These are phyloP conservation scores for Malus orientalis DNA, from an alignment of 306 rosid species.

Conservation along the genomic window DNA sequence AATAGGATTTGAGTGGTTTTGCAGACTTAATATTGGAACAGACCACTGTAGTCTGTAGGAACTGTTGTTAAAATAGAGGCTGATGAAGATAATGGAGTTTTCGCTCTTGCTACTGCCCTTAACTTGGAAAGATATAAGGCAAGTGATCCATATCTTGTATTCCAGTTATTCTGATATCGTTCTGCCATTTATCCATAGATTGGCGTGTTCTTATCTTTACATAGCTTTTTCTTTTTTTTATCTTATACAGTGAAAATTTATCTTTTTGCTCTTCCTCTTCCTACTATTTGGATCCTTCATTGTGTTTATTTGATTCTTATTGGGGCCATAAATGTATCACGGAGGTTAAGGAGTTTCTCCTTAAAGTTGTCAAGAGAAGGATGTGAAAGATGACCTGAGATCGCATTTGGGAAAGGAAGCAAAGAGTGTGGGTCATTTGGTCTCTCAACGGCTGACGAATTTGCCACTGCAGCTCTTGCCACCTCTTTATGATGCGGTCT, in stretches of 20 bases:
- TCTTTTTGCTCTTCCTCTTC: too few species aligned
- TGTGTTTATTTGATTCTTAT: conserved; percentile 1
- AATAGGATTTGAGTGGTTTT: conserved; percentile 79
- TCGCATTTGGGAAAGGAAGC: conserved; percentile 53
- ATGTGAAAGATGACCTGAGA: conserved; percentile 32
- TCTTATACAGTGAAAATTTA: background rate
- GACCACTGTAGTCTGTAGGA: conserved; percentile 67
- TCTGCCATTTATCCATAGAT: background rate
- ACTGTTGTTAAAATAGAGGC: conserved; percentile 67
- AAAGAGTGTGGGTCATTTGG: conserved; percentile 51
- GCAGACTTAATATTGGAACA: conserved; percentile 62
- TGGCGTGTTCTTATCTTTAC: background rate
- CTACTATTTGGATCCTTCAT: background rate
- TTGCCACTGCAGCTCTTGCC: conserved; percentile 85
- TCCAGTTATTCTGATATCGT: background rate
- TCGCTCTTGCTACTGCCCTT: conserved; percentile 58
- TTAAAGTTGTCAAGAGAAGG: conserved; percentile 43
- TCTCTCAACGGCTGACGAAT: conserved; percentile 70
- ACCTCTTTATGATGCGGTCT: conserved; percentile 74
- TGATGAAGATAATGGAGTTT: conserved; percentile 78
- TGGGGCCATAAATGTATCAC: conserved; percentile 54
- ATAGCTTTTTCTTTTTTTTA: background rate
- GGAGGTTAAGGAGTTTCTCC: conserved; percentile 54
- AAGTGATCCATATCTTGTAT: conserved; percentile 16
- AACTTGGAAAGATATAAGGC: conserved; percentile 66